A percentile compares a stretch with the other conserved stretches of the same genome.
phyloP scores from a whole-genome alignment of 2,329 filamentous ascomycete genomes.

The Pseudogymnoascus destructans region DNA sequence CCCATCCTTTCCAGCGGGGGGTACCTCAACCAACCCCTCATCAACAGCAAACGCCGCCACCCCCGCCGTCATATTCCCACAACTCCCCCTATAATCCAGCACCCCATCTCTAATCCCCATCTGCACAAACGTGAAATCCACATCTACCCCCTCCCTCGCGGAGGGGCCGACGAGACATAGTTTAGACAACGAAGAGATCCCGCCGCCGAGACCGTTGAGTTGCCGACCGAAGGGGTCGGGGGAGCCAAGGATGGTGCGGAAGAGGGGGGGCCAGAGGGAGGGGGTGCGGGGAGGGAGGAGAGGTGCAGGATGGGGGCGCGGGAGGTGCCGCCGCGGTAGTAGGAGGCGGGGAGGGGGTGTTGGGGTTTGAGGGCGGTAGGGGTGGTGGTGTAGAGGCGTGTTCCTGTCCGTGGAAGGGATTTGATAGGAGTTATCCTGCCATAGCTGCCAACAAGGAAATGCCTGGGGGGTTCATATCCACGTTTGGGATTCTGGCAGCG shows the following conservation, averaged over 20 bases:
- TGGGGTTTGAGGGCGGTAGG: conserved; percentile 12
- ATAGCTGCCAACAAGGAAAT: not conserved
- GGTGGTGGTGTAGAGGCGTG: not conserved
- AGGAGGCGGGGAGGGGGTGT: conserved; percentile 36
- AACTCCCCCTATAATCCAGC: conserved; percentile 57
- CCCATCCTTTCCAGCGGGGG: conserved; percentile 18
- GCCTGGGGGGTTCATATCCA: too few relatives aligned
- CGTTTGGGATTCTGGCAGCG: not conserved
- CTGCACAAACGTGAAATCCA: conserved; percentile 61
- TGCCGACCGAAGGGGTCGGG: conserved; percentile 56
- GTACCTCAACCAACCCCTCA: conserved; percentile 32
- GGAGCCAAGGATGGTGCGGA: conserved; percentile 47
- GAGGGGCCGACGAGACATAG: conserved; percentile 51
- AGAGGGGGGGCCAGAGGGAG: conserved; percentile 38
- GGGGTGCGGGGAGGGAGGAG: conserved; percentile 35
- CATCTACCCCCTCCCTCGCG: conserved; percentile 36
- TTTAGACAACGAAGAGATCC: conserved; percentile 57
- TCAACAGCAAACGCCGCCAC: conserved; percentile 55
- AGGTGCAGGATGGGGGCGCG: conserved; percentile 48
- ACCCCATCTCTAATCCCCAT: conserved; percentile 47
- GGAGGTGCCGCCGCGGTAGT: conserved; percentile 58
- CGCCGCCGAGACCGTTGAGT: conserved; percentile 58
- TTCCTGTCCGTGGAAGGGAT: not conserved
- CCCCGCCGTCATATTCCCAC: conserved; percentile 59
- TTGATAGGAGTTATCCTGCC: not conserved